These are phyloP conservation scores for Diaporthe australafricana DNA, from an alignment of 2,329 filamentous ascomycete genomes.

Conservation along the genomic window DNA sequence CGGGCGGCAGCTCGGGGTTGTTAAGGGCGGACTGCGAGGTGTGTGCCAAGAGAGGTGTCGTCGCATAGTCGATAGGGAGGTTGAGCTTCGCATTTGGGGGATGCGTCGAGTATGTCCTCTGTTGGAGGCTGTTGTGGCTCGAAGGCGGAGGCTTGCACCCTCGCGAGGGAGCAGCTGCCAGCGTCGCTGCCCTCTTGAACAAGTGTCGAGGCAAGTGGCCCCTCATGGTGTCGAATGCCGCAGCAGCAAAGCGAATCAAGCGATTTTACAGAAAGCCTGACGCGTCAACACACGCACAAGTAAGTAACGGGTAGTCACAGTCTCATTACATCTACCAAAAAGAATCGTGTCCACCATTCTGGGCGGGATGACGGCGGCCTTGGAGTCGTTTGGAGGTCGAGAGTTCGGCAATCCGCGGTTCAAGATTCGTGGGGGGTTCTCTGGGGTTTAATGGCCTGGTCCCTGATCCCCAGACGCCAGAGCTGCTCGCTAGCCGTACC, in stretches of 20 bases:
- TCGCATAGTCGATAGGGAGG: conserved; percentile 86
- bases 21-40: conserved; percentile 77
- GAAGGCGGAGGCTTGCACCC: conserved; percentile 34
- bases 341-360: conserved; percentile 8
- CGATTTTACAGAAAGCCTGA: background rate
- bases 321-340: conserved; percentile 21
- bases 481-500: background rate
- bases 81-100: conserved; percentile 78
- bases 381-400: conserved; percentile 25
- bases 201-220: conserved; percentile 26
- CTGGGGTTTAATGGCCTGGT: conserved; percentile 12
- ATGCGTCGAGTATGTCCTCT: conserved; percentile 63
- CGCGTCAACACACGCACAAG: background rate
- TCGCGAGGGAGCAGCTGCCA: conserved; percentile 32
- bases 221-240: conserved; percentile 20
- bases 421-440: conserved; percentile 16
- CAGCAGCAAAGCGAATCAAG: background rate
- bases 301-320: background rate
- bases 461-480: background rate
- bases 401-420: conserved; percentile 27
- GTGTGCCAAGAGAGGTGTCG: conserved; percentile 84
- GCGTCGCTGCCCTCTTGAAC: conserved; percentile 34
- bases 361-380: conserved; percentile 2
- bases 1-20: conserved; percentile 76
- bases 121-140: conserved; percentile 34